Evolutionary conservation across 306 rosid genomes (phyloP).

Genomic region (Vachellia pachyceras): DNA sequence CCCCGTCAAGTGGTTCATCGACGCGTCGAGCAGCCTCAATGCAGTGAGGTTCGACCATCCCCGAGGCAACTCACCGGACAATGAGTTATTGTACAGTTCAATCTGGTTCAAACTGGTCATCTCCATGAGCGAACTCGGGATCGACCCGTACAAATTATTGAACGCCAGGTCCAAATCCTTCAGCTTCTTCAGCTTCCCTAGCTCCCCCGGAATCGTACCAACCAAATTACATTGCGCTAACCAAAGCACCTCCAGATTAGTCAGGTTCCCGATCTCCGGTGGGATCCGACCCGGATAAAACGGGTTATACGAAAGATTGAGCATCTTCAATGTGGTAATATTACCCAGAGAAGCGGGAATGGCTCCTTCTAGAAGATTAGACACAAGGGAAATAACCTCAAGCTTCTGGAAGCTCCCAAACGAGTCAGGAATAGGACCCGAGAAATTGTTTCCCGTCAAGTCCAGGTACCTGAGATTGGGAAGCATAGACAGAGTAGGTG

Average conservation of each 20-base stretch:
- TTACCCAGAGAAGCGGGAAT: slow-evolving; percentile 69
- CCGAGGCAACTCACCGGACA: slow-evolving; percentile 72
- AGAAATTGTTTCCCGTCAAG: slow-evolving; percentile 82
- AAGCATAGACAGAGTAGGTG: slow-evolving; percentile 52
- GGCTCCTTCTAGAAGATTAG: slow-evolving; percentile 63
- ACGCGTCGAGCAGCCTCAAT: slow-evolving; percentile 71
- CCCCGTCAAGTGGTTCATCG: slow-evolving; percentile 80
- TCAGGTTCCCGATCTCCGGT: slow-evolving; percentile 67
- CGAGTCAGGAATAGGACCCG: slow-evolving; percentile 65
- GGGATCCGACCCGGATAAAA: slow-evolving; percentile 82
- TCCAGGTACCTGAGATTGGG: slow-evolving; percentile 66
- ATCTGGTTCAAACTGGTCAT: slow-evolving; percentile 63
- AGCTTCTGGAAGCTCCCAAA: slow-evolving; percentile 66
- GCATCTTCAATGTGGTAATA: slow-evolving; percentile 65
- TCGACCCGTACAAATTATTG: slow-evolving; percentile 64
- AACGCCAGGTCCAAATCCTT: slow-evolving; percentile 72
- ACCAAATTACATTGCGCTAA: slow-evolving; percentile 67
- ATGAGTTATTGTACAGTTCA: slow-evolving; percentile 81
- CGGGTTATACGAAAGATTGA: slow-evolving; percentile 87
- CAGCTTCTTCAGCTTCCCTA: slow-evolving; percentile 61
- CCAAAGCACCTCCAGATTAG: slow-evolving; percentile 76
- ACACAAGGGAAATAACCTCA: slow-evolving; percentile 68
- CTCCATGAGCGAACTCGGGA: slow-evolving; percentile 65
- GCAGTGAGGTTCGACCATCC: slow-evolving; percentile 66
- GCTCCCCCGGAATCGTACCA: slow-evolving; percentile 72